Conservation (phyloP, 1,284 basidiomycete species). For the Fomitiporia mediterranea region DNA sequence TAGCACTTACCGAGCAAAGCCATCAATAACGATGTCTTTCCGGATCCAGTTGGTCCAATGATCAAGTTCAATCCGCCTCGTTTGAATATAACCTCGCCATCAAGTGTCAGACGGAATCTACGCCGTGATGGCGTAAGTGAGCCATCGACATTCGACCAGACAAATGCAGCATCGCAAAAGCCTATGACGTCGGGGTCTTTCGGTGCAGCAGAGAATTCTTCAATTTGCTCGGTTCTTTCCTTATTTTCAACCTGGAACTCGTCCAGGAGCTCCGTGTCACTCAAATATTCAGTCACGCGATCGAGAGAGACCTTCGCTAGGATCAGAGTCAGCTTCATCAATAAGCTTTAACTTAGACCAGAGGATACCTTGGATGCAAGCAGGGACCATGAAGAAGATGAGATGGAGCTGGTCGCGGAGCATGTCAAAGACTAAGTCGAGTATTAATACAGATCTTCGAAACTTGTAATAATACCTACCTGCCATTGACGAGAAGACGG, state of each 20-base stretch:
- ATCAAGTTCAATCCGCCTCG: constrained; percentile 57
- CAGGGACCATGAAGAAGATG: constrained; percentile 31
- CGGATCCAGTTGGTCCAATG: constrained; percentile 55
- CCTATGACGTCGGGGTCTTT: constrained; percentile 32
- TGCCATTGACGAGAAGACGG: constrained; percentile 38
- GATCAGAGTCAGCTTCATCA: constrained; percentile 26
- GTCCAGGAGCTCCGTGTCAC: constrained; percentile 47
- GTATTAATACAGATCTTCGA: background rate
- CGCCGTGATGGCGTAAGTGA: constrained; percentile 29
- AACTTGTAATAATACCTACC: constrained; percentile 25
- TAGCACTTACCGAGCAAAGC: constrained; percentile 43
- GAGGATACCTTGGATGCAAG: constrained; percentile 31
- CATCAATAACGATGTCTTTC: constrained; percentile 50
- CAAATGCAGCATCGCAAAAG: constrained; percentile 39
- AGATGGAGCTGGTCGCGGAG: constrained; percentile 31
- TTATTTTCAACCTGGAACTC: constrained; percentile 32
- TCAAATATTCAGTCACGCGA: constrained; percentile 41
- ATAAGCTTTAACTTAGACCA: constrained; percentile 25
- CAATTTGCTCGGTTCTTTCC: constrained; percentile 24
- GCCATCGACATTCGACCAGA: constrained; percentile 33
- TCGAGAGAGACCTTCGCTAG: constrained; percentile 44
- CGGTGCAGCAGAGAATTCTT: constrained; percentile 21
- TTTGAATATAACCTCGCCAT: constrained; percentile 53
- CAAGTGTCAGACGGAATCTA: constrained; percentile 46
- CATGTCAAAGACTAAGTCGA: constrained; percentile 34